Evolutionary conservation across 371 early-diverging fungal species (phyloP), one percentile per base, ranked within the genome.

Genomic region (Mortierella sp.): DNA sequence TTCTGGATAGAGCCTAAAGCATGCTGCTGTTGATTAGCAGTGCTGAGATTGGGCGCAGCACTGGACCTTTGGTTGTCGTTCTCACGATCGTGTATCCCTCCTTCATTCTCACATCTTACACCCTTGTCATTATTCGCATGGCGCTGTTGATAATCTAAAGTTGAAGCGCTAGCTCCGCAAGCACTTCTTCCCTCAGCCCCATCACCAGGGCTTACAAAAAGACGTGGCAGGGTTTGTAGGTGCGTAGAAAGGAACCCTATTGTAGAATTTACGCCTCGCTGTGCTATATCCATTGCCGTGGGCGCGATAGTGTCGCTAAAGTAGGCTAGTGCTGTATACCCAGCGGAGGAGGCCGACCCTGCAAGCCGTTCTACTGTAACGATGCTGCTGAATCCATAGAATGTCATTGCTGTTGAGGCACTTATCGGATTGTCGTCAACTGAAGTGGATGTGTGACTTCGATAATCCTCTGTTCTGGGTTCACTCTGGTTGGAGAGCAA

Each of bases 281-380:
- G 64, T 10, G 68, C 74, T 9, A 74, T 8, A 12, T 54, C 32
- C 29, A 74, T 22, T 1, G 74, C 54, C 26, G 55, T 19, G 0
- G 64, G 51, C 0, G 57, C 67, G 8, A 74, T 32, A 0, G 64
- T 63, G 1, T 35, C 35, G 1, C 34, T 59, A 37, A 74, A 22
- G 40, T 53, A 74, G 19, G 9, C 68, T 23, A 74, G 35, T 19
- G 74, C 53, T 3, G 64, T 64, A 47, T 53, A 35, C 8, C 74
- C 61, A 13, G 74, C 56, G 3, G 68, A 55, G 28, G 32, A n/a
- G 22, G 53, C 60, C 17, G 68, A 22, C 9, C 29, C 37, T 15
- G 64, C 32, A 13, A 74, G 7, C 34, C 55, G 29, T 2, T 63
- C 51, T 58, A 37, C 31, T 22, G 34, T 23, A 1, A 23, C 55